Evolutionary conservation across 176 grass and related monocot genomes (phyloP).

Genomic region (Thalia dealbata): DNA sequence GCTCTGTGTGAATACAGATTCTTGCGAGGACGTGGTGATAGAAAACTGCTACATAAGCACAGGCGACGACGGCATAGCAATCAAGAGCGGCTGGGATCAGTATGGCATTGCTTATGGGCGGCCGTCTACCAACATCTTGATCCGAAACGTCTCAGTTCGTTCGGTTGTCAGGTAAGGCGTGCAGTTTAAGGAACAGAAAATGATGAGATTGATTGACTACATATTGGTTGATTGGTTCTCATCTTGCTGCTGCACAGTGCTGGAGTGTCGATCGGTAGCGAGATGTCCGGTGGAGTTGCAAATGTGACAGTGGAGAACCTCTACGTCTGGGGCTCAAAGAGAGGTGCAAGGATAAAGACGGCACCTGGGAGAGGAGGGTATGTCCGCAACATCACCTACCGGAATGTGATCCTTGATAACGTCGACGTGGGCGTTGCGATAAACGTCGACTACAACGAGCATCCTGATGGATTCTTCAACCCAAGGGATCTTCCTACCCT

Average conservation of each 20-base stretch:
- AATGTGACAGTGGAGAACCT: slow-evolving; percentile 67
- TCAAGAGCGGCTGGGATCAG: slow-evolving; percentile 98
- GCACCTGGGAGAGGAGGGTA: slow-evolving; percentile 66
- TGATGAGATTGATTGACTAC: background rate
- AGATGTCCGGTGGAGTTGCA: slow-evolving; percentile 87
- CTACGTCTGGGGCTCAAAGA: slow-evolving; percentile 56
- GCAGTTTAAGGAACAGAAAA: too few relatives aligned
- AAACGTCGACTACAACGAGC: slow-evolving; percentile 63
- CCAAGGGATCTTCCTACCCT: background rate
- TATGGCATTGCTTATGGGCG: slow-evolving; percentile 80
- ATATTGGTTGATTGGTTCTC: background rate
- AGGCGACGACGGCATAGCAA: slow-evolving; percentile 87
- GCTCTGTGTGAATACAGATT: slow-evolving; percentile 36
- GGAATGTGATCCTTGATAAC: slow-evolving; percentile 62
- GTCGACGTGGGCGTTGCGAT: slow-evolving; percentile 54
- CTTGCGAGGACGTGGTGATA: slow-evolving; percentile 79
- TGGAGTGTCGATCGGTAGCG: slow-evolving; percentile 85
- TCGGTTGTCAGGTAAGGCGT: slow-evolving; percentile 89
- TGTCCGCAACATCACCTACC: slow-evolving; percentile 55
- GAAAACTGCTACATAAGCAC: slow-evolving; percentile 96
- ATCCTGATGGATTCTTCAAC: slow-evolving; percentile 2
- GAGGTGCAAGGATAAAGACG: slow-evolving; percentile 81
- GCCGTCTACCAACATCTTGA: slow-evolving; percentile 70
- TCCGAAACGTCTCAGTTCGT: slow-evolving; percentile 54
- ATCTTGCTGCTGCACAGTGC: background rate